Evolutionary conservation across 176 grass and related monocot species (phyloP).

Genomic region (Oryza rufipogon): DNA sequence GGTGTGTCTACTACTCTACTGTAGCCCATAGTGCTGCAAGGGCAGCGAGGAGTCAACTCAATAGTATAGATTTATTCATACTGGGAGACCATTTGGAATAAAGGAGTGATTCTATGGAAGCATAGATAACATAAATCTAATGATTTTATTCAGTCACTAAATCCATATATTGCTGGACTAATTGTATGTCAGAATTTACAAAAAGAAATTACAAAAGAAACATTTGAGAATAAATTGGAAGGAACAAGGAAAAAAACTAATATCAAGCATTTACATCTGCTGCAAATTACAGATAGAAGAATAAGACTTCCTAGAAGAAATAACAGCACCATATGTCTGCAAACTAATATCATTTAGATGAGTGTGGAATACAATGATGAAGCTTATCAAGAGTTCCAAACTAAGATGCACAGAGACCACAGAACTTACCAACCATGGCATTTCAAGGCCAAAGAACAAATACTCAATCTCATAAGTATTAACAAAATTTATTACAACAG

Average conservation of each 20-base stretch:
- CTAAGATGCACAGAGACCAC: not conserved
- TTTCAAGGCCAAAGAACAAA: not conserved
- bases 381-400: slow-evolving; percentile 22
- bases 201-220: not conserved
- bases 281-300: not conserved
- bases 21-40: not conserved
- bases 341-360: not conserved
- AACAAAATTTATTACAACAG: not conserved
- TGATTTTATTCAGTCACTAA: not conserved
- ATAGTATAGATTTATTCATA: too few relatives aligned
- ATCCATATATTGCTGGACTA: not conserved
- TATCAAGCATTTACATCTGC: not conserved
- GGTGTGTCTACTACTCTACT: not conserved
- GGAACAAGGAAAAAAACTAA: not conserved
- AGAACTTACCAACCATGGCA: slow-evolving; percentile 16
- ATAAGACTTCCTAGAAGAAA: slow-evolving; percentile 22
- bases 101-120: not conserved
- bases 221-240: not conserved
- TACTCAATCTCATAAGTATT: slow-evolving; percentile 4
- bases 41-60: not conserved
- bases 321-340: not conserved
- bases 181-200: not conserved
- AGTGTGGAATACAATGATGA: not conserved
- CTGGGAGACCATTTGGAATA: not conserved
- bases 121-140: not conserved